These are phyloP conservation scores for Paramecium caudatum DNA, from an alignment of 73 alveolate genomes.

Conservation along the genomic window DNA sequence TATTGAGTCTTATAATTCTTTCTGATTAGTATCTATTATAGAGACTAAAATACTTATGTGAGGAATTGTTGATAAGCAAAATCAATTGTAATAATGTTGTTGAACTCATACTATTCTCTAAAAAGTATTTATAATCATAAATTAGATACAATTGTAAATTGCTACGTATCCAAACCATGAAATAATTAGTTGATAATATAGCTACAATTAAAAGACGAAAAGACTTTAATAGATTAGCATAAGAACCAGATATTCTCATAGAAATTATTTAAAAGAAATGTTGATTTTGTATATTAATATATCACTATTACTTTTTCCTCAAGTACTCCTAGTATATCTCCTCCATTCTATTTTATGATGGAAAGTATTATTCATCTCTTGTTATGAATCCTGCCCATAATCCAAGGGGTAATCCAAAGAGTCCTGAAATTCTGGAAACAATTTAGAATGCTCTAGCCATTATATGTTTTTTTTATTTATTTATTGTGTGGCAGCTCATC, in stretches of 20 bases:
- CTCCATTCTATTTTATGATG: slow-evolving; percentile 64
- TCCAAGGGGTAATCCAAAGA: slow-evolving; percentile 33
- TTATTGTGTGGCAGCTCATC: neutral
- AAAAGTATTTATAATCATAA: slow-evolving; percentile 22
- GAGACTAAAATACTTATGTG: slow-evolving; percentile 72
- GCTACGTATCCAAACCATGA: neutral
- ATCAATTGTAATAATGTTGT: slow-evolving; percentile 58
- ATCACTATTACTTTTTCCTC: neutral
- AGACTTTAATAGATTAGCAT: slow-evolving; percentile 21
- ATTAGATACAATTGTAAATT: slow-evolving; percentile 47
- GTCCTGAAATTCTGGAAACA: slow-evolving; percentile 4
- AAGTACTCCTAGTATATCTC: slow-evolving; percentile 36
- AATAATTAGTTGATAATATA: slow-evolving; percentile 46
- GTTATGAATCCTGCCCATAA: slow-evolving; percentile 47
- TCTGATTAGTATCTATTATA: slow-evolving; percentile 67
- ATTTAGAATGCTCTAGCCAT: slow-evolving; percentile 37
- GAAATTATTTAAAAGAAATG: slow-evolving; percentile 56
- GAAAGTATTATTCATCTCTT: slow-evolving; percentile 51
- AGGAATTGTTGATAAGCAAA: slow-evolving; percentile 64
- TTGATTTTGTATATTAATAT: slow-evolving; percentile 17
- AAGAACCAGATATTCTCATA: slow-evolving; percentile 62
- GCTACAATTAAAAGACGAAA: slow-evolving; percentile 30
- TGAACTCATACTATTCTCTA: slow-evolving; percentile 63
- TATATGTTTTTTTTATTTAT: neutral
- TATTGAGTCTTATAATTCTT: slow-evolving; percentile 9